phyloP scores from a whole-genome alignment of 768 basidiomycete genomes.

The Tulasnella sp. region DNA sequence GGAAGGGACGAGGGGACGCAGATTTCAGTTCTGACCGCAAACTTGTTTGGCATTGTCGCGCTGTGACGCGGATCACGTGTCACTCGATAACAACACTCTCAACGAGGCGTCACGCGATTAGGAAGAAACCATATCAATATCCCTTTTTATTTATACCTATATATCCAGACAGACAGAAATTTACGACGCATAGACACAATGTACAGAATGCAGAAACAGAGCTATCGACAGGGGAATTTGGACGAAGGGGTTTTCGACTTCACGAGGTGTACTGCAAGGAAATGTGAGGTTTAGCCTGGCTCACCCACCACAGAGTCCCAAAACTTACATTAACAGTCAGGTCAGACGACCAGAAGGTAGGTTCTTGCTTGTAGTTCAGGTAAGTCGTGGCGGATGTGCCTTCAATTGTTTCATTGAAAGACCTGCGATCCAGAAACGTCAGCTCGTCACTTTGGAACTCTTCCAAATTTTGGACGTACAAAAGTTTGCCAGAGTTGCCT shows the following conservation, averaged over 20 bases:
- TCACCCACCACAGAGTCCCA: too few species aligned
- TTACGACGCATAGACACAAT: not conserved
- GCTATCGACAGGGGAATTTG: not conserved
- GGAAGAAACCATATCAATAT: not conserved
- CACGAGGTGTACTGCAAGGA: not conserved
- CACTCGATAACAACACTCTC: not conserved
- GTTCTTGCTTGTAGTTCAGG: not conserved
- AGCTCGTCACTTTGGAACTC: not conserved
- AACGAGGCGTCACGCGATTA: too few species aligned
- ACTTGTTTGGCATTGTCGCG: not conserved
- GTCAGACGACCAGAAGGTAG: not conserved
- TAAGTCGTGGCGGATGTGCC: not conserved
- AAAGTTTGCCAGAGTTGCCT: conserved; percentile 55
- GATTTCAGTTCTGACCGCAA: not conserved
- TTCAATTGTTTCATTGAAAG: not conserved
- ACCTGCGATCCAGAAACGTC: not conserved
- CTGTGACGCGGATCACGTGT: not conserved
- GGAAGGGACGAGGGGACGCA: not conserved
- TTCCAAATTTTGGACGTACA: not conserved
- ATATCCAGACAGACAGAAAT: not conserved
- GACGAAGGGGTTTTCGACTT: not conserved
- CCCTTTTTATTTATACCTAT: too few species aligned
- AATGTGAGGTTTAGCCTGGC: not conserved
- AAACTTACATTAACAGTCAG: not conserved
- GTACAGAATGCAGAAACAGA: not conserved